Conservation (phyloP, 352 stramenopile genomes). For the Sclerospora graminicola region DNA sequence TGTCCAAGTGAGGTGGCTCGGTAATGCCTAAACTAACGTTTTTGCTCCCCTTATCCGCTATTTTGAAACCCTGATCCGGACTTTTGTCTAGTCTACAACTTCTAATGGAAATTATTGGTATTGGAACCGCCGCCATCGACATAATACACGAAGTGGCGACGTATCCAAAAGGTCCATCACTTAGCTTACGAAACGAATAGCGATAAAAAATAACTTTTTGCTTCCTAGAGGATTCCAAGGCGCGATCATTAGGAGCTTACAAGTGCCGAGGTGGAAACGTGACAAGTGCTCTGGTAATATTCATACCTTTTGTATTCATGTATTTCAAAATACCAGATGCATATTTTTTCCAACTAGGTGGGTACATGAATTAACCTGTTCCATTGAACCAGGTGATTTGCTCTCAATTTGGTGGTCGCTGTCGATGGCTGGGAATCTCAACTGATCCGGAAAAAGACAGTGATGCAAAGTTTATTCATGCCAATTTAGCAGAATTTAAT, state of each 20-base stretch:
- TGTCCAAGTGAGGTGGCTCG: too few species aligned
- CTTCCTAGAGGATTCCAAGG: conserved; percentile 26
- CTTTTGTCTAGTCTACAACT: too few species aligned
- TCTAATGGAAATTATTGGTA: conserved; percentile 43
- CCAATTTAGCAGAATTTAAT: conserved; percentile 29
- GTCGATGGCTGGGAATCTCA: conserved; percentile 51
- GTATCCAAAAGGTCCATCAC: conserved; percentile 38
- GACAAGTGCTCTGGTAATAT: conserved; percentile 47
- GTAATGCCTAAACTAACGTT: too few species aligned
- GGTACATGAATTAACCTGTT: not conserved
- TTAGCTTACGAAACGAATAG: not conserved
- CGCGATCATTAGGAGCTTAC: conserved; percentile 30
- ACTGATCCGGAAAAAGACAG: conserved; percentile 38
- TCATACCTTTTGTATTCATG: too few species aligned
- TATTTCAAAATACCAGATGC: not conserved
- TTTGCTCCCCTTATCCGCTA: too few species aligned
- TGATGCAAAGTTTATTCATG: conserved; percentile 43
- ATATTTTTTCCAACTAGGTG: not conserved
- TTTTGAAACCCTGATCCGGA: too few species aligned
- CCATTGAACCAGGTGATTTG: conserved; percentile 29
- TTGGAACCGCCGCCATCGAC: conserved; percentile 68
- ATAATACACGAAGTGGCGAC: conserved; percentile 48
- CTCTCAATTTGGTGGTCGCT: conserved; percentile 39
- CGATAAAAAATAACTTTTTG: not conserved
- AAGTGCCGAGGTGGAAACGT: conserved; percentile 67